A percentile compares a stretch with the other conserved stretches of the same genome.
Conservation (phyloP, 164 flowering plant genomes). For the Annona cherimola region DNA sequence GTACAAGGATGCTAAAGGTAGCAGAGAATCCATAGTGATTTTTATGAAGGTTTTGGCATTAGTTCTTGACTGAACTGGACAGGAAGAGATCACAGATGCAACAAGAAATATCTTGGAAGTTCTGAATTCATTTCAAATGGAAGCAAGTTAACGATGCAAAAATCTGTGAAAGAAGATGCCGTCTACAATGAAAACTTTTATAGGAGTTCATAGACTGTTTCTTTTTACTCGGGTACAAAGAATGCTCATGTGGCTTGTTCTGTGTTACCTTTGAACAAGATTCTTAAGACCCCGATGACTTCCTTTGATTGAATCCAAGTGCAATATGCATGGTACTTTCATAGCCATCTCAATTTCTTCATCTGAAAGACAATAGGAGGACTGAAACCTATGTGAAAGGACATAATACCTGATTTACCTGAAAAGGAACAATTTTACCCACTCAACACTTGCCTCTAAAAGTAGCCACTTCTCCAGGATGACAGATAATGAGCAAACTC, state of each 20-base stretch:
- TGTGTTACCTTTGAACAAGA: constrained; percentile 73
- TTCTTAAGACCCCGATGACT: constrained; percentile 74
- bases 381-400: constrained; percentile 2
- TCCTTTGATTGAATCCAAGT: constrained; percentile 96
- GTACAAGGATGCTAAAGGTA: not conserved
- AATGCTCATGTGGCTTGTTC: not conserved
- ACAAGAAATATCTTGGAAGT: not conserved
- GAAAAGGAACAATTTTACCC: not conserved
- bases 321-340: constrained; percentile 87
- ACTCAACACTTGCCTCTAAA: constrained; percentile 39
- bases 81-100: not conserved
- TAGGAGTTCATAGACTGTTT: not conserved
- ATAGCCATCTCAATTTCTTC: constrained; percentile 28
- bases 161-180: not conserved
- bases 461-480: constrained; percentile 76
- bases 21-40: not conserved
- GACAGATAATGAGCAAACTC: constrained; percentile 89
- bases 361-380: constrained; percentile 41
- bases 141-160: not conserved
- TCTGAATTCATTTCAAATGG: not conserved
- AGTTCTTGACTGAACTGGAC: not conserved
- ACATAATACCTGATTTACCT: not conserved
- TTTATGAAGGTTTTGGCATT: not conserved
- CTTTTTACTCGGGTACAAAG: not conserved
- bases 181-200: not conserved